Conservation (phyloP, 2,329 filamentous ascomycete species). For the Trichophaea hybrida region DNA sequence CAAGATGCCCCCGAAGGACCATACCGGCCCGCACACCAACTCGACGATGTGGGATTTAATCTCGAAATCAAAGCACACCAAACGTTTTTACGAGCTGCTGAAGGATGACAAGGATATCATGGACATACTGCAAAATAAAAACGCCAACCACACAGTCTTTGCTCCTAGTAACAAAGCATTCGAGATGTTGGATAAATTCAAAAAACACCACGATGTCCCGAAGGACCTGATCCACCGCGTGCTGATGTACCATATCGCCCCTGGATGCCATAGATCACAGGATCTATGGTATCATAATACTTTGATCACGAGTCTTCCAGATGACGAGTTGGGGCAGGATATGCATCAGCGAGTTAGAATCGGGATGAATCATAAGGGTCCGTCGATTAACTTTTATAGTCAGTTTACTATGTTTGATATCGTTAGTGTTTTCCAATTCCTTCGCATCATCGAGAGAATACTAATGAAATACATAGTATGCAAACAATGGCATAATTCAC, state of each 20-base stretch:
- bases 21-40: conserved; percentile 39
- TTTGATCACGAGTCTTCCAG: conserved; percentile 9
- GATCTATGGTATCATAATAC: conserved; percentile 19
- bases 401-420: conserved; percentile 56
- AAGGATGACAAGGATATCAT: conserved; percentile 59
- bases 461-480: conserved; percentile 31
- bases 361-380: conserved; percentile 46
- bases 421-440: conserved; percentile 35
- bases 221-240: conserved; percentile 57
- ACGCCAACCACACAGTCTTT: conserved; percentile 65
- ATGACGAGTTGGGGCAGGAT: conserved; percentile 11
- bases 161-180: conserved; percentile 67
- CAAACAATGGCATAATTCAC: conserved; percentile 70
- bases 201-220: conserved; percentile 42
- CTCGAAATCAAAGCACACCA: conserved; percentile 58
- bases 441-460: neutral
- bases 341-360: conserved; percentile 54
- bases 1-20: neutral
- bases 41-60: conserved; percentile 70
- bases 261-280: conserved; percentile 6
- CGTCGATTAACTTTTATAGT: conserved; percentile 64
- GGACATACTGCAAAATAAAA: conserved; percentile 56
- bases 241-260: conserved; percentile 61
- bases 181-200: conserved; percentile 43
- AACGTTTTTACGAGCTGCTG: conserved; percentile 61